A percentile compares a stretch with the other conserved stretches of the same genome.
Conservation (phyloP, 2,329 filamentous ascomycete species). For the Fusarium guadeloupense region DNA sequence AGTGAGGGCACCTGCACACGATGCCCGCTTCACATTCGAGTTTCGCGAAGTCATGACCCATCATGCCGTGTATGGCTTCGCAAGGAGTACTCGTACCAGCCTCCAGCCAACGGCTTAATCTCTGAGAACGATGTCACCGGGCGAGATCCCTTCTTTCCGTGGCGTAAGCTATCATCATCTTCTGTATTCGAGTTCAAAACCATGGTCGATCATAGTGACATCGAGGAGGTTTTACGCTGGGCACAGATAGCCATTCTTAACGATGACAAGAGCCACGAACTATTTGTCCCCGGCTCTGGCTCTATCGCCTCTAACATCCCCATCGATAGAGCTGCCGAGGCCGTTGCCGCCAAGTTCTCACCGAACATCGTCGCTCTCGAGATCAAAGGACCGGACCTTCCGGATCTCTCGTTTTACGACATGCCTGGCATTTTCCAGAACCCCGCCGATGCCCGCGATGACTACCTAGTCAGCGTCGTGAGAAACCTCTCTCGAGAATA, state of each 20-base stretch:
- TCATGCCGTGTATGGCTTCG: constrained; percentile 73
- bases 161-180: constrained; percentile 61
- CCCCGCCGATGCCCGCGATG: constrained; percentile 68
- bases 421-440: constrained; percentile 84
- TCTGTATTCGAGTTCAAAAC: constrained; percentile 69
- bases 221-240: constrained; percentile 74
- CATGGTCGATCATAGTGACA: constrained; percentile 66
- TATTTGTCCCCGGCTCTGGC: constrained; percentile 64
- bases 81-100: constrained; percentile 68
- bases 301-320: constrained; percentile 50
- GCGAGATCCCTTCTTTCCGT: constrained; percentile 69
- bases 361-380: constrained; percentile 83
- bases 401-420: constrained; percentile 84
- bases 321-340: constrained; percentile 50
- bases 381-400: constrained; percentile 75
- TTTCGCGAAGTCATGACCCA: constrained; percentile 69
- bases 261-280: constrained; percentile 61
- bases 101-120: constrained; percentile 51
- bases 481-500: constrained; percentile 76
- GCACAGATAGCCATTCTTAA: constrained; percentile 83
- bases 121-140: constrained; percentile 58
- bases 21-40: constrained; percentile 82
- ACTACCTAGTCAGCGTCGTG: constrained; percentile 76
- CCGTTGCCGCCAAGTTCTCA: constrained; percentile 73
- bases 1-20: constrained; percentile 79